Evolutionary conservation across 257 asterid genomes (phyloP), one percentile per base, ranked within the genome.

Genomic region (Striga asiatica): DNA sequence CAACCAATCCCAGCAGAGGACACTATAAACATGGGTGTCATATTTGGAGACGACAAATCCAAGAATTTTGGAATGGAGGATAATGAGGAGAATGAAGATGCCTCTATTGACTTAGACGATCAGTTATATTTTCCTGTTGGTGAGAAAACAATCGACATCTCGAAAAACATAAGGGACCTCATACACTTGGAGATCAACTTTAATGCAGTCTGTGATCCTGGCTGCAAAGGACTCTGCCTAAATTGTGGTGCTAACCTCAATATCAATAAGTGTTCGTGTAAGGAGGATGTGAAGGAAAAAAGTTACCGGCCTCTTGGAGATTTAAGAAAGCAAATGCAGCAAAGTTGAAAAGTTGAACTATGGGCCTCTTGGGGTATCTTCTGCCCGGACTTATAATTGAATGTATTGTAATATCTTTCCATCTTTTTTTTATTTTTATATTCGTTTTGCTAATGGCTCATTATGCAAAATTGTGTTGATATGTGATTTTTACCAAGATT

Each of bases 131-230:
- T 89, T 25, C 95, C 94, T 21, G 64, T 48, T 0, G 80, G 72
- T 16, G 78, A 73, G 43, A 89, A 78, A 61, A 56, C 50, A 14
- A 65, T 85, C 12, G 97, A 89, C 78, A 89, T 89, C 52, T 89
- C 97, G 21, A 89, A 89, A 73, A 79, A 80, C 59, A 76, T 89
- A 70, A 72, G 95, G 68, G 97, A 89, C 62, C 72, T 85, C 62
- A 72, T 89, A 71, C 97, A 89, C 61, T 50, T 89, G 18, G 97
- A 89, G 77, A 85, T 89, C 76, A 89, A 89, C 50, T 67, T 89
- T 10, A 75, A 42, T 58, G 89, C 85, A 17, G 12, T 77, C 3
- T 89, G 97, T 46, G 80, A 71, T 64, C 82, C 89, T 19, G 66
- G 65, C 19, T 87, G 97, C 82, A 83, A 63, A 71, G 97, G 97